phyloP scores from a whole-genome alignment of 345 rosid species.

The Murraya koenigii region DNA sequence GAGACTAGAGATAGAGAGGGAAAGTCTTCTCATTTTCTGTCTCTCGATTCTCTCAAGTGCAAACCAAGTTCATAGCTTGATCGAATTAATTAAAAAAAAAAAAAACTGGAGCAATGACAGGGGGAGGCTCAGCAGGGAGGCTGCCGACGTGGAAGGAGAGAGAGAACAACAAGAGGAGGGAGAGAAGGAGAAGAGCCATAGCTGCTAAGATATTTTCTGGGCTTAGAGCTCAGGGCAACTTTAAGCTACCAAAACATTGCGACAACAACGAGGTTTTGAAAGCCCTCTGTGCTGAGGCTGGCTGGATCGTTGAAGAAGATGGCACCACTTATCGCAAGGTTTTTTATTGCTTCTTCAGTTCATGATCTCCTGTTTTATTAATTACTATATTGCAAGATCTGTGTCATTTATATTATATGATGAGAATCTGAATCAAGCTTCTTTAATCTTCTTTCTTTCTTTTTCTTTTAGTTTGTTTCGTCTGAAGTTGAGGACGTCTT shows the following conservation, averaged over 20 bases:
- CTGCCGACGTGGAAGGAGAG: slow-evolving; percentile 96
- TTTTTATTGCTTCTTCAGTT: neutral
- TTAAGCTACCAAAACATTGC: slow-evolving; percentile 89
- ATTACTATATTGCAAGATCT: neutral
- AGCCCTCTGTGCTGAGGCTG: slow-evolving; percentile 88
- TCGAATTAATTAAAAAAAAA: neutral
- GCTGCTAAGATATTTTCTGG: slow-evolving; percentile 93
- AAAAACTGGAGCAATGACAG: slow-evolving; percentile 36
- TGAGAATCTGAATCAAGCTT: neutral
- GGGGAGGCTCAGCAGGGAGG: slow-evolving; percentile 56
- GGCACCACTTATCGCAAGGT: slow-evolving; percentile 97
- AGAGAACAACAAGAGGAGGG: slow-evolving; percentile 92
- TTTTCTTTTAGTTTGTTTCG: neutral
- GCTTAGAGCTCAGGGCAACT: slow-evolving; percentile 83
- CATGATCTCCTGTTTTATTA: neutral
- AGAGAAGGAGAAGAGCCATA: slow-evolving; percentile 85
- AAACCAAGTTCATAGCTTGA: neutral
- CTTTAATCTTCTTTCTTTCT: neutral
- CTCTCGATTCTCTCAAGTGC: neutral
- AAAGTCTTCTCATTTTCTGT: neutral
- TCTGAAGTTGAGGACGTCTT: neutral
- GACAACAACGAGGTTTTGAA: slow-evolving; percentile 96
- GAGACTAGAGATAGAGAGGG: neutral
- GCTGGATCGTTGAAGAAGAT: slow-evolving; percentile 92
- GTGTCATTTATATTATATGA: neutral